These are phyloP conservation scores for Tuber melanosporum DNA, from an alignment of 495 filamentous ascomycete genomes.

Conservation along the genomic window DNA sequence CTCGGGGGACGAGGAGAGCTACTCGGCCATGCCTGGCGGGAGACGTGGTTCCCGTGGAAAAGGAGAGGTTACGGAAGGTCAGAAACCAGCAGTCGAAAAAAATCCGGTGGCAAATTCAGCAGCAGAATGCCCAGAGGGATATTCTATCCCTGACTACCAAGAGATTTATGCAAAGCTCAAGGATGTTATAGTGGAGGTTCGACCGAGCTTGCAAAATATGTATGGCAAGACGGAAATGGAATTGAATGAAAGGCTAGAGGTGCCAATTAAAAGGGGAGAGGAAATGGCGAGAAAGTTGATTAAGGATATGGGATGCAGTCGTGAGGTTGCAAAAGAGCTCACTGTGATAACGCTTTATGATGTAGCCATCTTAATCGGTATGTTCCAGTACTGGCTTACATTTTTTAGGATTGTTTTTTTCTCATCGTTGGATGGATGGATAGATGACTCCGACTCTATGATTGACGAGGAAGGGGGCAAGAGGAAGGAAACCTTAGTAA, in stretches of 20 bases:
- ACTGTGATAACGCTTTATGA: constrained; percentile 26
- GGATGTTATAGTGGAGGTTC: not conserved
- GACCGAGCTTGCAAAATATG: not conserved
- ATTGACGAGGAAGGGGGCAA: constrained; percentile 53
- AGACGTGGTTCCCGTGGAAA: no score
- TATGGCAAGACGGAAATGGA: not conserved
- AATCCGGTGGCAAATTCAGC: no score
- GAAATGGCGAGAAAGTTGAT: not conserved
- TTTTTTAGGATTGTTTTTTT: not conserved
- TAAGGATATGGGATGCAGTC: not conserved
- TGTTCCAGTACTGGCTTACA: not conserved
- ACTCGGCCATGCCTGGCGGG: no score
- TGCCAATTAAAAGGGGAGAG: not conserved
- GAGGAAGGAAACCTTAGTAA: constrained; percentile 55
- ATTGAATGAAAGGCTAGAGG: not conserved
- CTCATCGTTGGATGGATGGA: not conserved
- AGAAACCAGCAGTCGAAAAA: no score
- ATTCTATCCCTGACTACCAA: not conserved
- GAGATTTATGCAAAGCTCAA: not conserved
- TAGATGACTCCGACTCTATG: constrained; percentile 66
- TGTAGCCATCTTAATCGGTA: constrained; percentile 27
- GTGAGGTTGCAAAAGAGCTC: constrained; percentile 15
- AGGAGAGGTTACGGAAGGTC: no score
- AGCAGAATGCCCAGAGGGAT: no score
- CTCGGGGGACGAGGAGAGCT: no score